Percentiles rank a stretch among this genome's conserved stretches.
Evolutionary conservation across 2,329 filamentous ascomycete species (phyloP).

Genomic region (Talaromyces amestolkiae): DNA sequence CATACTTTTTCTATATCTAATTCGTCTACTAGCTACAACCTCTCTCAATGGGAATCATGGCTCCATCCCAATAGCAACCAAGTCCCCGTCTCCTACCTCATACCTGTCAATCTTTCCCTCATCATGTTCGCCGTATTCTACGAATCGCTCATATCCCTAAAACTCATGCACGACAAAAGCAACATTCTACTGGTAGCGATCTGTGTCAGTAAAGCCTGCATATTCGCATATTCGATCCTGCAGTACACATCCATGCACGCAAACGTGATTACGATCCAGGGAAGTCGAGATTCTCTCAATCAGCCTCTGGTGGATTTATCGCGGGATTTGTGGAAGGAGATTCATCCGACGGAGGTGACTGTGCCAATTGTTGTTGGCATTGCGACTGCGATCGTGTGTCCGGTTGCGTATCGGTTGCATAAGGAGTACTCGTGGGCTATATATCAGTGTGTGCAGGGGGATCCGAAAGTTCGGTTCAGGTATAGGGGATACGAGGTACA

Average conservation of each 20-base stretch:
- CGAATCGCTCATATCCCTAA: not conserved
- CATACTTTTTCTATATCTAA: not conserved
- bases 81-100: not conserved
- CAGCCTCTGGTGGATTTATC: constrained; percentile 1
- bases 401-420: not conserved
- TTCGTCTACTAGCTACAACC: not conserved
- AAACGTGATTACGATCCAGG: not conserved
- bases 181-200: not conserved
- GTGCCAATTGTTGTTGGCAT: not conserved
- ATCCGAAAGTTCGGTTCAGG: not conserved
- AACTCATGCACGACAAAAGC: not conserved
- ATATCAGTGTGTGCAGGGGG: constrained; percentile 3
- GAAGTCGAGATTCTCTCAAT: not conserved
- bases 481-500: constrained; percentile 3
- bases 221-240: constrained; percentile 1
- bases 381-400: not conserved
- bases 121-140: not conserved
- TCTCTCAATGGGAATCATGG: constrained; percentile 6
- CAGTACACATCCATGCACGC: not conserved
- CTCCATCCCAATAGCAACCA: not conserved
- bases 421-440: constrained; percentile 6
- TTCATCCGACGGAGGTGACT: not conserved
- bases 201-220: not conserved
- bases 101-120: not conserved
- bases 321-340: not conserved